Percentiles rank a stretch among this genome's conserved stretches.
phyloP scores from a whole-genome alignment of 257 asterid species.

The Ilex asprella region DNA sequence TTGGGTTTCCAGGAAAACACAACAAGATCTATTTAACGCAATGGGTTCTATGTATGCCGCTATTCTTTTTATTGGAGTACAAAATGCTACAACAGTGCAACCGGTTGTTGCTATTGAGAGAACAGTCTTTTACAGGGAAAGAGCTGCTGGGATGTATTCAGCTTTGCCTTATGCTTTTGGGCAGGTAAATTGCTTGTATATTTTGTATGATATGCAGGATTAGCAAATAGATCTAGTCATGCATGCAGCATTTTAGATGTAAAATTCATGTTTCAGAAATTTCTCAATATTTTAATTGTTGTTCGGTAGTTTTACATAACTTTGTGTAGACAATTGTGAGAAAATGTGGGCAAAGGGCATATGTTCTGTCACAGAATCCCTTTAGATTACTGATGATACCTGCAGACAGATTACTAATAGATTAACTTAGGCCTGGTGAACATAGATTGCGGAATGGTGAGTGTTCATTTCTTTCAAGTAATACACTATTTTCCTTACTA shows the following conservation, averaged over 20 bases:
- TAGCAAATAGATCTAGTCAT: not conserved
- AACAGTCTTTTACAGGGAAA: constrained; percentile 74
- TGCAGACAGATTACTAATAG: too few species aligned
- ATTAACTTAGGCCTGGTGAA: too few species aligned
- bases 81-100: constrained; percentile 57
- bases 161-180: constrained; percentile 76
- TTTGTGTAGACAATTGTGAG: too few species aligned
- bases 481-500: not conserved
- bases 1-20: constrained; percentile 26
- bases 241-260: not conserved
- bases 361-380: too few species aligned
- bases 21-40: constrained; percentile 56
- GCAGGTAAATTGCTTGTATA: constrained; percentile 29
- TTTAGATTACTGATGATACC: too few species aligned
- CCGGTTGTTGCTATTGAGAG: constrained; percentile 79
- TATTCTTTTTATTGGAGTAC: constrained; percentile 49
- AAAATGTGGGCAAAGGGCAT: too few species aligned
- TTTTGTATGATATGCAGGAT: not conserved
- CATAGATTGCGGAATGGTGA: too few species aligned
- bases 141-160: constrained; percentile 83
- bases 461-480: too few species aligned
- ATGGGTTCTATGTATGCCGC: constrained; percentile 75
- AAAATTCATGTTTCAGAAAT: not conserved
- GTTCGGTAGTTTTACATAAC: too few species aligned
- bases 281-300: too few species aligned